A percentile compares a stretch with the other conserved stretches of the same genome.
Evolutionary conservation across 768 basidiomycete genomes (phyloP).

Genomic region (Phanerodontia chrysosporium): DNA sequence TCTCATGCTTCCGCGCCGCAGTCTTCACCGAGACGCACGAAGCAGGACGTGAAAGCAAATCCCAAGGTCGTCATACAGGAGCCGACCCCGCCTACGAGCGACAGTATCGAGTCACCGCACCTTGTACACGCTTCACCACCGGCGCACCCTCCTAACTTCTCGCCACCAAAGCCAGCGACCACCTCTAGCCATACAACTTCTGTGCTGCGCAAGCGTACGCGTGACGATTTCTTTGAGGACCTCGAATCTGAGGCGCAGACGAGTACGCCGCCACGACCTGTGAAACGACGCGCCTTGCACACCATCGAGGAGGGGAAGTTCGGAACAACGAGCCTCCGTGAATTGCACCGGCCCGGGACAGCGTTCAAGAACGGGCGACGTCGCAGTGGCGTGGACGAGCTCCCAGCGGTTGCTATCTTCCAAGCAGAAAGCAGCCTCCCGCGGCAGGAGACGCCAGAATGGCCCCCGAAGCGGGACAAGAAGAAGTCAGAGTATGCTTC

Average conservation of each 20-base stretch:
- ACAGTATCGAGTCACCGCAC: neutral
- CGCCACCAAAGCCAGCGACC: too few relatives aligned
- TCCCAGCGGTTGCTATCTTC: neutral
- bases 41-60: neutral
- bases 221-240: neutral
- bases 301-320: neutral
- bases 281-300: neutral
- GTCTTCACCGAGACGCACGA: neutral
- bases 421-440: neutral
- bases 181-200: neutral
- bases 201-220: neutral
- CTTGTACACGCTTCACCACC: neutral
- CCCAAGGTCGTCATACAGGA: slow-evolving; percentile 1
- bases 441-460: neutral
- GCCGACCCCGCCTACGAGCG: slow-evolving; percentile 14
- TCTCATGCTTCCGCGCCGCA: neutral
- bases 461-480: neutral
- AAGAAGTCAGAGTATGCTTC: neutral
- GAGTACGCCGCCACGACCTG: neutral
- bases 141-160: too few relatives aligned
- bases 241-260: neutral
- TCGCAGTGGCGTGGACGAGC: neutral
- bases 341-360: neutral
- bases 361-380: neutral
- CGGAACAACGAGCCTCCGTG: neutral